Percentiles rank a stretch among this genome's conserved stretches.
These are phyloP conservation scores for Neophaeococcomyces mojaviensis DNA, from an alignment of 2,329 filamentous ascomycete genomes.

Conservation along the genomic window DNA sequence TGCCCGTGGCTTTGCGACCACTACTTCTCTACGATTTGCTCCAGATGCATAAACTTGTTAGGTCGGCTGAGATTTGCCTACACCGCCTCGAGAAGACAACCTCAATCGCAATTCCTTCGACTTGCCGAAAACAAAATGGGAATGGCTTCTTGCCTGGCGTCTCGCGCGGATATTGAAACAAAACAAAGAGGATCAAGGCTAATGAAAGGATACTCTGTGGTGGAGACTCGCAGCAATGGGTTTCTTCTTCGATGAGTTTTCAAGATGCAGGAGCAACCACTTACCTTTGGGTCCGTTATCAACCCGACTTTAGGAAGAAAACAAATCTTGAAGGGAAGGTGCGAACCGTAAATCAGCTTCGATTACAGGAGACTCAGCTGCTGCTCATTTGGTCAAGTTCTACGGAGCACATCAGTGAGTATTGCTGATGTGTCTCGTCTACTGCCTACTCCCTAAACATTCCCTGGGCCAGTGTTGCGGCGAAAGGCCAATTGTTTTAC, in stretches of 20 bases:
- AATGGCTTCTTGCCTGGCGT: constrained; percentile 5
- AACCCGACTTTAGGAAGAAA: too few relatives aligned
- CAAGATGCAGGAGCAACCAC: constrained; percentile 5
- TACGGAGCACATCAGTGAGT: too few relatives aligned
- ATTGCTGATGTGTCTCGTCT: too few relatives aligned
- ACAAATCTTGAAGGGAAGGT: too few relatives aligned
- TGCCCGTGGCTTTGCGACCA: not conserved
- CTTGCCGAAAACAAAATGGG: not conserved
- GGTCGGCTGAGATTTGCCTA: not conserved
- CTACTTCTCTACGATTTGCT: too few relatives aligned
- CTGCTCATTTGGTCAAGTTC: too few relatives aligned
- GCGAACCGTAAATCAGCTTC: too few relatives aligned
- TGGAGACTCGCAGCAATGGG: not conserved
- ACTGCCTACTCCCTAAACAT: too few relatives aligned
- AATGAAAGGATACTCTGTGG: not conserved
- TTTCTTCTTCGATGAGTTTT: not conserved
- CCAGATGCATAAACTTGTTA: not conserved
- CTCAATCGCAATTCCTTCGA: not conserved
- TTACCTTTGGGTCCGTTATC: too few relatives aligned
- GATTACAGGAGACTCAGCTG: too few relatives aligned
- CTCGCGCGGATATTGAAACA: not conserved
- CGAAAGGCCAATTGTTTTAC: too few relatives aligned
- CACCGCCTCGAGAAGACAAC: not conserved
- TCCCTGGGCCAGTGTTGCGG: too few relatives aligned
- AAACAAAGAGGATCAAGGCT: not conserved